Evolutionary conservation across 192 early-diverging fungal species (phyloP), one percentile per base, ranked within the genome.

Genomic region (Chytriomyces confervae): DNA sequence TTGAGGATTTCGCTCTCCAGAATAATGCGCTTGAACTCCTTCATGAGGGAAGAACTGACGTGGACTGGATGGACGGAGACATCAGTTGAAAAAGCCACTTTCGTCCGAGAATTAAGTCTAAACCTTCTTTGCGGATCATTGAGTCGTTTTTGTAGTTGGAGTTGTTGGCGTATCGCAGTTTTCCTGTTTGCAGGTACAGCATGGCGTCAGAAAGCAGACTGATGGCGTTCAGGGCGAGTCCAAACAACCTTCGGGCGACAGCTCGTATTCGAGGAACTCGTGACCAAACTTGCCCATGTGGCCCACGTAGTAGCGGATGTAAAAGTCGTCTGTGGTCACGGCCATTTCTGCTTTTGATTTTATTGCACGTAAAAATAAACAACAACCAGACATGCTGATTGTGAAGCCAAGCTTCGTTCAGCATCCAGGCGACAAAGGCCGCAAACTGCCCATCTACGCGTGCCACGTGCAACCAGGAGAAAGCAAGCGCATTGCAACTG

Each of bases 261-360:
- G 91, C 84, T 99, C 97, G 80, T 98, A 99, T 81, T 97, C 95
- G 48, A 99, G 90, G 83, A 98, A 99, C 90, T 99, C 97, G 86
- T 99, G 96, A 44, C 97, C 97, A 86, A 95, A 97, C 74, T 95
- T 90, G 46, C 97, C 97, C 72, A 89, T 90, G 80, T 98, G 96
- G 7, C 97, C 69, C 13, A 71, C 77, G 48, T 89, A 89, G 75
- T 88, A 89, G 71, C 88, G 82, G 44, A 89, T 81, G 80, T 89
- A 89, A 61, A 89, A 86, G 46, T 89, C 88, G 62, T 87, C 87
- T 11, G 61, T 64, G 69, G 62, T 36, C 2, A 36, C 36, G 36
- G 36, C 36, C 36, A 36, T 36, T 36, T 36, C 36, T 36, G 36
- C 36, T 36, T 36, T 36, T 36, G 36, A 36, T 36, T 36, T 36